Evolutionary conservation across 2,329 filamentous ascomycete species (phyloP).

Genomic region (Phaeomoniella chlamydospora): DNA sequence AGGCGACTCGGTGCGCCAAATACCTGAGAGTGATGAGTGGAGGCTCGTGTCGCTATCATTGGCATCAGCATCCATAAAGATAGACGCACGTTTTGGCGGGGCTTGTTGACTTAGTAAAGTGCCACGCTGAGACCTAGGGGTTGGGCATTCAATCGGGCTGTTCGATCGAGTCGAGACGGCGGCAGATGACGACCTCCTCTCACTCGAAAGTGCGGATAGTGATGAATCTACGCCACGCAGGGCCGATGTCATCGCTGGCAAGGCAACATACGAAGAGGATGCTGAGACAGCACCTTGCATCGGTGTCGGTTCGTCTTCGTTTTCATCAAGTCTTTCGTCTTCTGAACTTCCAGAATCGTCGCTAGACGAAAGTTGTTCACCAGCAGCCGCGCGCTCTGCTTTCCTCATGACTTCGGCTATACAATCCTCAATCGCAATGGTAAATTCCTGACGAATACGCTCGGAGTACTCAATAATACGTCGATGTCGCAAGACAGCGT

Average conservation of each 20-base stretch:
- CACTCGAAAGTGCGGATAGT: constrained; percentile 26
- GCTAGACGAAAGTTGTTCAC: constrained; percentile 53
- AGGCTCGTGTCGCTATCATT: constrained; percentile 82
- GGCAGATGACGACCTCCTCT: constrained; percentile 43
- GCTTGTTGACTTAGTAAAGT: constrained; percentile 42
- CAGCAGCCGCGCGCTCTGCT: constrained; percentile 73
- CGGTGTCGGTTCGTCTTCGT: constrained; percentile 6
- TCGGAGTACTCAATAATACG: constrained; percentile 93
- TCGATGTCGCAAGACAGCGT: constrained; percentile 80
- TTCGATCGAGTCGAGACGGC: constrained; percentile 70
- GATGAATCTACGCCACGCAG: constrained; percentile 39
- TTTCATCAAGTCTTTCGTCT: constrained; percentile 24
- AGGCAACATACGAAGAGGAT: constrained; percentile 7
- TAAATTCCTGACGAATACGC: constrained; percentile 86
- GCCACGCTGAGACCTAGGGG: constrained; percentile 68
- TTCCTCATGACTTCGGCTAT: constrained; percentile 86
- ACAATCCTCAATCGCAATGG: constrained; percentile 84
- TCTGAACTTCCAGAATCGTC: constrained; percentile 36
- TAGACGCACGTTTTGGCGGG: constrained; percentile 56
- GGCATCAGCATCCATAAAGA: constrained; percentile 72
- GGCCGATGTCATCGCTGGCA: constrained; percentile 38
- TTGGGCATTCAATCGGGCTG: constrained; percentile 82
- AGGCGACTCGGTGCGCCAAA: constrained; percentile 71
- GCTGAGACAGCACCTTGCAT: constrained; percentile 1
- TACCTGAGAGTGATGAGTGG: constrained; percentile 58